Conservation (phyloP, 805 yeast genomes). For the Myxozyma geophila region DNA sequence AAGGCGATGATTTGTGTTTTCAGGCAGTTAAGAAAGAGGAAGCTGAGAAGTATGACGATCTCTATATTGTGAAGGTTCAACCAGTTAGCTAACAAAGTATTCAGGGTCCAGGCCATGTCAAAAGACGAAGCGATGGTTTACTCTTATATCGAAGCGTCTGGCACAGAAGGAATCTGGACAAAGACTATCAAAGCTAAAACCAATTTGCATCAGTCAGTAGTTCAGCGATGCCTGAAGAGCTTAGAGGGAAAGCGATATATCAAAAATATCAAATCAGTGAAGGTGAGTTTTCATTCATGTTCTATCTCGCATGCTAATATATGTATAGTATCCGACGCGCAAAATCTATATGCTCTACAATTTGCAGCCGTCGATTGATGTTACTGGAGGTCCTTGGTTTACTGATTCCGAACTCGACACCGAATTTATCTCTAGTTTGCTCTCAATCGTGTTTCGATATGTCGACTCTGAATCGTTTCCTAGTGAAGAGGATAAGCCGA, state of each 20-base stretch:
- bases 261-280: conserved; percentile 88
- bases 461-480: conserved; percentile 80
- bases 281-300: conserved; percentile 41
- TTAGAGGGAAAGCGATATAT: conserved; percentile 79
- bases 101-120: conserved; percentile 72
- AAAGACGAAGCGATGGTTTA: conserved; percentile 91
- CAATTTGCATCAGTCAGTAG: conserved; percentile 83
- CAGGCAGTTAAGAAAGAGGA: conserved; percentile 74
- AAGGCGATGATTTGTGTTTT: conserved; percentile 65
- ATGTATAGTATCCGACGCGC: conserved; percentile 73
- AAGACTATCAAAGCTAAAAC: conserved; percentile 84
- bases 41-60: conserved; percentile 52
- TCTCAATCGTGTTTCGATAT: conserved; percentile 86
- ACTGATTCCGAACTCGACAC: conserved; percentile 93
- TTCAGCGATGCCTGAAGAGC: conserved; percentile 73
- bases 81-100: not conserved
- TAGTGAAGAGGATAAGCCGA: conserved; percentile 31
- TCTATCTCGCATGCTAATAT: not conserved
- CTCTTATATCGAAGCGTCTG: conserved; percentile 87
- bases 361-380: conserved; percentile 90
- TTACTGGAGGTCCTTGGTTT: conserved; percentile 99
- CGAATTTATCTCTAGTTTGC: conserved; percentile 84
- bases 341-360: conserved; percentile 95
- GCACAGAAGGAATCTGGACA: conserved; percentile 94
- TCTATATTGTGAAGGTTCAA: not conserved